Evolutionary conservation across 2,329 filamentous ascomycete genomes (phyloP), one percentile per base, ranked within the genome.

Genomic region (Fusarium hainanense): DNA sequence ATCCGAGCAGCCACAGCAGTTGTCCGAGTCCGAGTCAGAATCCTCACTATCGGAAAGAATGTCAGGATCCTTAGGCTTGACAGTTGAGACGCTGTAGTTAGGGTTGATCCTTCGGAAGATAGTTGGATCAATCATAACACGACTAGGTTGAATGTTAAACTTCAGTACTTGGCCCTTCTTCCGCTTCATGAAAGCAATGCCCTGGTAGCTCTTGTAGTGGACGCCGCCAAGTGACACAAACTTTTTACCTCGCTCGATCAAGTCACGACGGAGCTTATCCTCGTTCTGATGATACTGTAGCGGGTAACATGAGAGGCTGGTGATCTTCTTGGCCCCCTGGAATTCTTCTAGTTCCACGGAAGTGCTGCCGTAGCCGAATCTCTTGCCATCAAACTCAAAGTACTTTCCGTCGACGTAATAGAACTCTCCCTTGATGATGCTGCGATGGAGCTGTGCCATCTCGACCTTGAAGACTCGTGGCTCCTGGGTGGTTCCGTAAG

Each of bases 371-470:
- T 91, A 90, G 4, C 93, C 94, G 76, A 94, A 97, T 9, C 87
- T 85, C 77, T 97, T 97, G 60, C 94, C 94, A 72, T 97, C 93
- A 66, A 93, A 97, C 75, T 97, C 93, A 27, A 97, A 86, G 72
- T 96, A 97, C 77, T 85, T 86, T 23, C 91, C 93, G 70, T 95
- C 91, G 16, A 97, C 85, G 70, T 85, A 87, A 79, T 94, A 97
- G 80, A 88, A 95, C 20, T 90, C 87, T 6, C 92, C 92, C 69
- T 89, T 90, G 75, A 92, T 85, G 73, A 94, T 88, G 37, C 85
- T 88, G 44, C 80, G 83, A 51, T 92, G 89, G 70, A 93, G 92
- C 73, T 90, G 89, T 1, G 91, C 90, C 68, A 90, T 87, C 63
- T 95, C 92, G 2, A 95, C 89, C 77, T 92, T 94, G 85, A 97